Percentiles rank a stretch among this genome's conserved stretches.
These are phyloP conservation scores for Zymoseptoria ardabiliae DNA, from an alignment of 2,329 filamentous ascomycete genomes.

Conservation along the genomic window DNA sequence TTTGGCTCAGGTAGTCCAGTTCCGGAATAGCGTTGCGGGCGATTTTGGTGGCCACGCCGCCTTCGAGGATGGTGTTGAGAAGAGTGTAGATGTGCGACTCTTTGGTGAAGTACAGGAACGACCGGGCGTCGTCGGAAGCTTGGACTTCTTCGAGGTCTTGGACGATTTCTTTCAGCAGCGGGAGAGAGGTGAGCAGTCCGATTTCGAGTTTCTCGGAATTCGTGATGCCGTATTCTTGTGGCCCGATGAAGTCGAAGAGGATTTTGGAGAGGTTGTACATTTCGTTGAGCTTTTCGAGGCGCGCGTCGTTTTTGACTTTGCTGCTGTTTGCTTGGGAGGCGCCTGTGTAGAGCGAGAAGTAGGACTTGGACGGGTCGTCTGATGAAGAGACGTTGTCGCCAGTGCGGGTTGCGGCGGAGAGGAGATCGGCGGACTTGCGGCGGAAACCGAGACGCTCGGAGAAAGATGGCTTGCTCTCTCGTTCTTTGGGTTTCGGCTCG, in stretches of 20 bases:
- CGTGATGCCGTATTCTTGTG: constrained; percentile 95
- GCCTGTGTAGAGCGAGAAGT: constrained; percentile 86
- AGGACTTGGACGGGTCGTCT: constrained; percentile 51
- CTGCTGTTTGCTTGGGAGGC: constrained; percentile 44
- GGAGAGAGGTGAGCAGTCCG: constrained; percentile 84
- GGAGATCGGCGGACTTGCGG: constrained; percentile 42
- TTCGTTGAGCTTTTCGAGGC: constrained; percentile 82
- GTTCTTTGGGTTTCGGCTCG: constrained; percentile 3
- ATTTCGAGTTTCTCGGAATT: constrained; percentile 98
- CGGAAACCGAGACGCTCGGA: constrained; percentile 47
- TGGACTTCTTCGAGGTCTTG: constrained; percentile 96
- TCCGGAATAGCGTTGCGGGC: constrained; percentile 91
- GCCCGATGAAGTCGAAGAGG: constrained; percentile 95
- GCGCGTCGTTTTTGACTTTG: constrained; percentile 73
- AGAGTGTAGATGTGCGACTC: constrained; percentile 98
- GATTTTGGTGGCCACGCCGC: constrained; percentile 95
- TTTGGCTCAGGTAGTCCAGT: constrained; percentile 93
- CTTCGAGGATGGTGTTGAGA: constrained; percentile 94
- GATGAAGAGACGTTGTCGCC: constrained; percentile 13
- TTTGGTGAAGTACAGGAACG: constrained; percentile 98
- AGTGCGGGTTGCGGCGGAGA: constrained; percentile 12
- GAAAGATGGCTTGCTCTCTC: constrained; percentile 23
- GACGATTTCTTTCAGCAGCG: constrained; percentile 91
- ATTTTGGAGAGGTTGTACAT: constrained; percentile 91
- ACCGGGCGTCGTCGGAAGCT: constrained; percentile 86